Evolutionary conservation across 2,329 filamentous ascomycete genomes (phyloP).

Genomic region (Xylaria sp.): DNA sequence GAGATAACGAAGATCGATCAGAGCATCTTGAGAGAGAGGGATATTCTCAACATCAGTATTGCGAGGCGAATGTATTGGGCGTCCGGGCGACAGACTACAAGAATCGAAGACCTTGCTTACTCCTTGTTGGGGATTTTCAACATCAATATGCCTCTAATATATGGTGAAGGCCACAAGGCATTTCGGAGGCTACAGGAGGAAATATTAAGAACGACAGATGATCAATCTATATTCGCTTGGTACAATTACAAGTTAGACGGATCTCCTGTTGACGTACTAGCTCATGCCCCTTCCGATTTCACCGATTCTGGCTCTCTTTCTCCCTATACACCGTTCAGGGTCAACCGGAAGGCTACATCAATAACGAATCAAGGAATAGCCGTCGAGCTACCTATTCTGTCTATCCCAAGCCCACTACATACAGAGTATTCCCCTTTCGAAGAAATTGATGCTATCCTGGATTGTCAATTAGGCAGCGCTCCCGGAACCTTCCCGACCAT

Average conservation of each 20-base stretch:
- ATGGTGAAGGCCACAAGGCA: constrained; percentile 14
- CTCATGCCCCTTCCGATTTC: constrained; percentile 14
- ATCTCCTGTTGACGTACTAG: constrained; percentile 6
- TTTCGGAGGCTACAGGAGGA: constrained; percentile 24
- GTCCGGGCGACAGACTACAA: constrained; percentile 11
- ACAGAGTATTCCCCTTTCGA: constrained; percentile 11
- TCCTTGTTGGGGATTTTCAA: constrained; percentile 16
- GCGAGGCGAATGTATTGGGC: constrained; percentile 21
- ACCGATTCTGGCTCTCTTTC: constrained; percentile 7
- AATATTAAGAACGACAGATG: constrained; percentile 14
- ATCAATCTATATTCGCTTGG: constrained; percentile 24
- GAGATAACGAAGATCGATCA: constrained; percentile 18
- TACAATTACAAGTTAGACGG: constrained; percentile 5
- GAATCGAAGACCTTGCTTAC: constrained; percentile 23
- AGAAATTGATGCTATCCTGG: constrained; percentile 18
- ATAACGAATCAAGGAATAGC: constrained; percentile 25
- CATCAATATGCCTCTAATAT: constrained; percentile 13
- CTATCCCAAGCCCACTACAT: not conserved
- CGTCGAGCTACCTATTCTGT: constrained; percentile 13
- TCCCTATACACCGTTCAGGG: constrained; percentile 4
- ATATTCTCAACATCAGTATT: constrained; percentile 16
- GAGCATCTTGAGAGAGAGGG: constrained; percentile 5
- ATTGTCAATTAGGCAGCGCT: constrained; percentile 16
- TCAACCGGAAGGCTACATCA: constrained; percentile 9
- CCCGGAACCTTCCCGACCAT: constrained; percentile 20